Base-by-base conservation (phyloP, 352 stramenopile species). In the Globisporangium cederbergense region DNA sequence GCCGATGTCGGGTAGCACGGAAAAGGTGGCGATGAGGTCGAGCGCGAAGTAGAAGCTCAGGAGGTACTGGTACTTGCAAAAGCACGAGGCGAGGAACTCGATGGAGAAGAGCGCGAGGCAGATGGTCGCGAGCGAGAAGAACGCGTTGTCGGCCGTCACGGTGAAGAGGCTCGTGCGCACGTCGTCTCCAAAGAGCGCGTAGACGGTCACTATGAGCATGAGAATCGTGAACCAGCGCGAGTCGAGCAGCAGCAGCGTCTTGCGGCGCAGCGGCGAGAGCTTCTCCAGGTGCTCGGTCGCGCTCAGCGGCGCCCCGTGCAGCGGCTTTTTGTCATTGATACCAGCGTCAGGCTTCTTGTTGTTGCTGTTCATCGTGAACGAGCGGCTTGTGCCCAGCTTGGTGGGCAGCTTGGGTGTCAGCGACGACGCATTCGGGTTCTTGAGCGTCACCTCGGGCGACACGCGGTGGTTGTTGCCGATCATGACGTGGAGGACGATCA, bases 21-120 rank as follows among this genome's bases (percentile, higher is more conserved):
- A 93, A 61, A 95, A 86, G 16, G 86, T 91, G 20, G 88, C 83
- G 46, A 96, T 89, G 60, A 96, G 73, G 50, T 97, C 89, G 13
- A 97, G 70, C 18, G 85, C 52, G 52, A 97, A 97, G 78, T 98
- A 98, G 64, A 98, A 98, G 58, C 88, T 93, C 18, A 90, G 79
- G 60, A 95, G 58, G 66, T 97, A 94, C 36, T 79, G 66, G 3
- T 85, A 78, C 64, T 91, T 90, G 46, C 66, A 76, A 64, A 84
- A 92, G 58, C 87, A 89, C 36, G 78, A 87, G 14, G 87, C 64
- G 38, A 92, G 42, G 61, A 98, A 96, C 81, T 98, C 95, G 65
- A 90, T 63, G 18, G 81, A 71, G 67, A 98, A 97, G 16, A 97
- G 74, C 60, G 90, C 78, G 45, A 98, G 83, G 38, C 90, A 90